phyloP scores from a whole-genome alignment of 1,284 basidiomycete genomes.

The Termitomyces sp. region DNA sequence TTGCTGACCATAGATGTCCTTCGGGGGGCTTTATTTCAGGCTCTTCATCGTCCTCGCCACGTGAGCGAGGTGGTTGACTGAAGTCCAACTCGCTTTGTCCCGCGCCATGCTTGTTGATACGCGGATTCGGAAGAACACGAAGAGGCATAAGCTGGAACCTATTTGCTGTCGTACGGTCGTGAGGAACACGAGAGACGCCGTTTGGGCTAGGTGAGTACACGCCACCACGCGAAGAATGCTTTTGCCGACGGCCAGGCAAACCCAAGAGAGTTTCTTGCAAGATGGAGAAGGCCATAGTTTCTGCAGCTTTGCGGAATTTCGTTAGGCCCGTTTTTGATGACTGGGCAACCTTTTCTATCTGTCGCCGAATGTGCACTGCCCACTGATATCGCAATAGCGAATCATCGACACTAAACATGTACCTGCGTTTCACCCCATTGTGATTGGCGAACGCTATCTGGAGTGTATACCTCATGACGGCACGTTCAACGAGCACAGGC shows the following conservation, averaged over 20 bases:
- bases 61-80: slow-evolving; percentile 25
- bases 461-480: slow-evolving; percentile 93
- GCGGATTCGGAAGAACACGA: slow-evolving; percentile 63
- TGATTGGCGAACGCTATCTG: slow-evolving; percentile 82
- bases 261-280: slow-evolving; percentile 79
- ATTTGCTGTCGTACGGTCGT: slow-evolving; percentile 15
- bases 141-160: slow-evolving; percentile 19
- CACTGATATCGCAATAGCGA: slow-evolving; percentile 70
- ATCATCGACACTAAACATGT: slow-evolving; percentile 90
- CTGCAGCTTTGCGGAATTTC: slow-evolving; percentile 59
- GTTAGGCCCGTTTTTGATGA: slow-evolving; percentile 31
- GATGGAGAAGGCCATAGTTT: slow-evolving; percentile 72
- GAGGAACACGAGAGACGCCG: slow-evolving; percentile 19
- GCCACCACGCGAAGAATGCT: slow-evolving; percentile 22
- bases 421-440: slow-evolving; percentile 66
- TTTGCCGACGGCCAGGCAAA: slow-evolving; percentile 20
- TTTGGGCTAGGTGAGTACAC: slow-evolving; percentile 13
- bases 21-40: slow-evolving; percentile 31
- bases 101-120: slow-evolving; percentile 55
- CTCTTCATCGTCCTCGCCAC: slow-evolving; percentile 30
- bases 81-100: slow-evolving; percentile 58
- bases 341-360: slow-evolving; percentile 48
- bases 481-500: slow-evolving; percentile 77
- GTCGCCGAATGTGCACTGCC: slow-evolving; percentile 63
- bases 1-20: slow-evolving; percentile 57